Percentiles rank a stretch among this genome's conserved stretches.
Conservation (phyloP, 2,329 filamentous ascomycete species). For the Xylaria sp. region DNA sequence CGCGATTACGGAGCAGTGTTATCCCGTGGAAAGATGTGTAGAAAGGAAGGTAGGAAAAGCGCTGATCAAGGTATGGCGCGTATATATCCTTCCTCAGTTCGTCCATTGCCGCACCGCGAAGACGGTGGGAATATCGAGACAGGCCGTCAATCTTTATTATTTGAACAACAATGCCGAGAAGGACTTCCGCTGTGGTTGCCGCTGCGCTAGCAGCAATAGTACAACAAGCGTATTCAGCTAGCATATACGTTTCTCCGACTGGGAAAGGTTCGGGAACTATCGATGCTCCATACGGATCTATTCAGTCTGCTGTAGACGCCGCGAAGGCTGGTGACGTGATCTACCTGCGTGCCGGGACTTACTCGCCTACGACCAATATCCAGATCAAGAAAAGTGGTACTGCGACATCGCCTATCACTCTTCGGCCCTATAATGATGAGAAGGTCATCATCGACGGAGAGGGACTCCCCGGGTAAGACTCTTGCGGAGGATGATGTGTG, state of each 20-base stretch:
- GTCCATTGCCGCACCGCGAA: not conserved
- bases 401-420: conserved; percentile 52
- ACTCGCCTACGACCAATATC: conserved; percentile 58
- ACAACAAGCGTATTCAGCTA: conserved; percentile 40
- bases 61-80: not conserved
- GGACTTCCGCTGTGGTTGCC: not conserved
- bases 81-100: conserved; percentile 20
- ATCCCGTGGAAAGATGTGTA: not conserved
- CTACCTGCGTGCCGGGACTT: conserved; percentile 56
- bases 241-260: conserved; percentile 58
- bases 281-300: conserved; percentile 55
- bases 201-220: conserved; percentile 8
- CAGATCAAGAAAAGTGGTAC: conserved; percentile 58
- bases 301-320: conserved; percentile 57
- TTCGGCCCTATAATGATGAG: conserved; percentile 56
- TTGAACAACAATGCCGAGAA: conserved; percentile 22
- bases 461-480: conserved; percentile 44
- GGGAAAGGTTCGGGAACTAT: conserved; percentile 54
- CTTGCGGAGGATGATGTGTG: not conserved
- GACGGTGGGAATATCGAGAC: not conserved
- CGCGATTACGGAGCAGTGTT: not conserved
- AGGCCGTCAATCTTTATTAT: not conserved
- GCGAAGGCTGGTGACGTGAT: conserved; percentile 59
- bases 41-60: conserved; percentile 6
- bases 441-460: conserved; percentile 60